A percentile compares a stretch with the other conserved stretches of the same genome.
Conservation (phyloP, 1,284 basidiomycete species). For the Trichosporon asahii region DNA sequence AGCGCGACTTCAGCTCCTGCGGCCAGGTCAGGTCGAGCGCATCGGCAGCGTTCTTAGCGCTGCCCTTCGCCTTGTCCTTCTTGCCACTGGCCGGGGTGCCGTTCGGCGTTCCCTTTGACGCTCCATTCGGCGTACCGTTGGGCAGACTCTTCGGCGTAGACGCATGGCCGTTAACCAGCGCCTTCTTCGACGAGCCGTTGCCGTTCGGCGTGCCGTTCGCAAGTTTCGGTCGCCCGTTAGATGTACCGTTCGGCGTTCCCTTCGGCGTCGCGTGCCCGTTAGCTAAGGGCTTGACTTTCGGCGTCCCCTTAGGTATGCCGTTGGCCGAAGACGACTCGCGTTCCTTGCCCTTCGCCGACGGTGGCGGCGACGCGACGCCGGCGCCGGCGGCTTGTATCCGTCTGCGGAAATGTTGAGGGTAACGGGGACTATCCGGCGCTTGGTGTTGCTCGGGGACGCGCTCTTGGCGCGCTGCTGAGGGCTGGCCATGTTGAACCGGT, state of each 20-base stretch:
- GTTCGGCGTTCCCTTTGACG: background rate
- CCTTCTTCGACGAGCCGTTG: background rate
- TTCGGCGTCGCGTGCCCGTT: slow-evolving; percentile 16
- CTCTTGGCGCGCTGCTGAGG: slow-evolving; percentile 5
- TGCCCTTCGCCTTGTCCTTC: slow-evolving; percentile 2
- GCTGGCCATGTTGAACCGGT: slow-evolving; percentile 5
- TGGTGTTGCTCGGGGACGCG: background rate
- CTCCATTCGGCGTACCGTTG: background rate
- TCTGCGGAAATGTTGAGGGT: background rate
- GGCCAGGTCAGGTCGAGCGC: slow-evolving; percentile 39
- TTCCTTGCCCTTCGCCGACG: slow-evolving; percentile 23
- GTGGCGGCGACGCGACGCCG: background rate
- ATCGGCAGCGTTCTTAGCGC: background rate
- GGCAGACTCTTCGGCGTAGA: background rate
- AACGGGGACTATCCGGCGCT: slow-evolving; percentile 6
- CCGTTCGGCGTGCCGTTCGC: slow-evolving; percentile 3
- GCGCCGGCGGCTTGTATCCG: background rate
- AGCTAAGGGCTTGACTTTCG: background rate
- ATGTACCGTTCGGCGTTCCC: slow-evolving; percentile 17
- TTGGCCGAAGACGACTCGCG: slow-evolving; percentile 7
- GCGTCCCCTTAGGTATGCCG: slow-evolving; percentile 5
- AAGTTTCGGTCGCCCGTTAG: background rate
- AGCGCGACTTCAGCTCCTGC: slow-evolving; percentile 21
- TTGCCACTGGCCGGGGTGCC: background rate
- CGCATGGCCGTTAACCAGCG: background rate